phyloP scores from a whole-genome alignment of 495 filamentous ascomycete genomes.

The Hypoxylon fragiforme region DNA sequence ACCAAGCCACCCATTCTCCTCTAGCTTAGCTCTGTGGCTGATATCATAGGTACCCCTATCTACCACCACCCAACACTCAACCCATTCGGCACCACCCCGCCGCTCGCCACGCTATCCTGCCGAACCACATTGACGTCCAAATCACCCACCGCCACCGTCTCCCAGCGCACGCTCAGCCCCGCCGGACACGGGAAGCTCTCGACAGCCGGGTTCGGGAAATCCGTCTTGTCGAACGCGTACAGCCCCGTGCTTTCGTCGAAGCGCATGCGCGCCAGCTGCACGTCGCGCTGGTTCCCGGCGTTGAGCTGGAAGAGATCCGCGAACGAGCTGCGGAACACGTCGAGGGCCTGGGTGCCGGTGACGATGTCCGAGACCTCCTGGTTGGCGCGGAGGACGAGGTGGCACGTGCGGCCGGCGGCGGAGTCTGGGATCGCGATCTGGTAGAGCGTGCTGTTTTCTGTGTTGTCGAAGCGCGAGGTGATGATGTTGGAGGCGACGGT shows the following conservation, averaged over 20 bases:
- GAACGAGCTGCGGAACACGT: conserved; percentile 32
- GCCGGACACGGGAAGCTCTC: conserved; percentile 32
- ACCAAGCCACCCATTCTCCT: neutral
- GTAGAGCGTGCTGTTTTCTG: conserved; percentile 35
- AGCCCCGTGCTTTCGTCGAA: conserved; percentile 19
- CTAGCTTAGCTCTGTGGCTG: too few species aligned
- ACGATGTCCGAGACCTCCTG: conserved; percentile 9
- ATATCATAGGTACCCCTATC: neutral
- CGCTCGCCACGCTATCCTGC: conserved; percentile 28
- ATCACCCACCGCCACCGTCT: conserved; percentile 27
- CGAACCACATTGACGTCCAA: conserved; percentile 23
- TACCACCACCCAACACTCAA: conserved; percentile 31
- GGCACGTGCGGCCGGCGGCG: conserved; percentile 29
- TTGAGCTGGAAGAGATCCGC: conserved; percentile 23
- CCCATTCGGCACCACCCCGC: conserved; percentile 23
- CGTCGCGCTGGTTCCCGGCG: conserved; percentile 28
- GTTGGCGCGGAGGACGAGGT: conserved; percentile 21
- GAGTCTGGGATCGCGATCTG: conserved; percentile 31
- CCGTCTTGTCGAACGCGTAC: conserved; percentile 28
- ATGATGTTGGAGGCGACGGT: neutral
- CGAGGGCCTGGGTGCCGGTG: conserved; percentile 8
- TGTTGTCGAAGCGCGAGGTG: conserved; percentile 17
- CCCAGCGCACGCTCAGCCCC: conserved; percentile 26
- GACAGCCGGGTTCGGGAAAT: conserved; percentile 17
- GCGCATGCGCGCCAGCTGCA: conserved; percentile 21